Evolutionary conservation across 768 basidiomycete species (phyloP).

Genomic region (Xerocomus brunneocitrinus): DNA sequence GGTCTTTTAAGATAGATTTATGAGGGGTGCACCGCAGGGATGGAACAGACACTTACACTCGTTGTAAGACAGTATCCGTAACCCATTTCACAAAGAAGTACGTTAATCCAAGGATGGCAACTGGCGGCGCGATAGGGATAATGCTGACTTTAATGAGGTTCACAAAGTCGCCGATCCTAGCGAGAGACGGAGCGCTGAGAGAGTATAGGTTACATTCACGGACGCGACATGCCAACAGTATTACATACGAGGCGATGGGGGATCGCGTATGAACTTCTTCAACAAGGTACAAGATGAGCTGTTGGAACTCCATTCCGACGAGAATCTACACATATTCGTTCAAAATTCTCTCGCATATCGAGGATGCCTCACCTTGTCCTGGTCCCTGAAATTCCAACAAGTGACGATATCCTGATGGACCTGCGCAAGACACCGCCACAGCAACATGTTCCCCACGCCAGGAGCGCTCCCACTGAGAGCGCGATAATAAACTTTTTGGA

Average conservation of each 20-base stretch:
- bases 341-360: not conserved
- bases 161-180: constrained; percentile 1
- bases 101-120: constrained; percentile 3
- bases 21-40: not conserved
- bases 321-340: not conserved
- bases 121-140: constrained; percentile 1
- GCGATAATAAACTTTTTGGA: not conserved
- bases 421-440: constrained; percentile 3
- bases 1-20: not conserved
- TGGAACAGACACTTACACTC: not conserved
- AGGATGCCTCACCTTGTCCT: not conserved
- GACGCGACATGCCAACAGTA: too few relatives aligned
- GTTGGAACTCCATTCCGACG: not conserved
- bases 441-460: not conserved
- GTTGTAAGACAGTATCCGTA: not conserved
- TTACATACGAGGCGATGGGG: not conserved
- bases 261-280: not conserved
- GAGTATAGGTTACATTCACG: not conserved
- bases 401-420: constrained; percentile 6
- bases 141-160: not conserved
- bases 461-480: constrained; percentile 1
- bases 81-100: constrained; percentile 7
- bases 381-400: constrained; percentile 8
- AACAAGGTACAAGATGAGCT: constrained; percentile 5
- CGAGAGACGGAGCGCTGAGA: not conserved